These are phyloP conservation scores for Cochlearia excelsa DNA, from an alignment of 345 rosid species.

Conservation along the genomic window DNA sequence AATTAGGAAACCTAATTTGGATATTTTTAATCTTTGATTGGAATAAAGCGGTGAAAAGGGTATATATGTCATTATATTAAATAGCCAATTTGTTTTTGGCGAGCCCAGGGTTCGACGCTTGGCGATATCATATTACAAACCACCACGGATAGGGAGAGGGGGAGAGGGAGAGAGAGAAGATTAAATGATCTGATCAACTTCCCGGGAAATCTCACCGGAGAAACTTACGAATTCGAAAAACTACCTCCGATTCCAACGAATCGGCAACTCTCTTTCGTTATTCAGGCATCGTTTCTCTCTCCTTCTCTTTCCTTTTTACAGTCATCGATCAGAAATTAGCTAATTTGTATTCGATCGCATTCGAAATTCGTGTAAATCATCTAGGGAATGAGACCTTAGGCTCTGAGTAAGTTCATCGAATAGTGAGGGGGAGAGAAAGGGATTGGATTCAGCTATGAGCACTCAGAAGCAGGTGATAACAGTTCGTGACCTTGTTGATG, in stretches of 20 bases:
- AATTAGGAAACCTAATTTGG: slow-evolving; percentile 12
- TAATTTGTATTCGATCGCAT: neutral
- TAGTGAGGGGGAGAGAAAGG: neutral
- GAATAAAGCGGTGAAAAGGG: slow-evolving; percentile 25
- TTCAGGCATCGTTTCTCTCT: neutral
- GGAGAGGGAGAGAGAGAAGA: neutral
- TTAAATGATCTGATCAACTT: slow-evolving; percentile 10
- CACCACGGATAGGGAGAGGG: neutral
- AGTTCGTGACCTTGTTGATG: slow-evolving; percentile 79
- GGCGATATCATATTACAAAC: slow-evolving; percentile 14
- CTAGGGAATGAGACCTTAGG: slow-evolving; percentile 10
- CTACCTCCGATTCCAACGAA: slow-evolving; percentile 12
- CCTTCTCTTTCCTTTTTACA: no score
- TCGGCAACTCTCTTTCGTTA: neutral
- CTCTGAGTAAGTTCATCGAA: slow-evolving; percentile 1
- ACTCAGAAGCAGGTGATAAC: slow-evolving; percentile 58
- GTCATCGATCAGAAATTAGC: no score
- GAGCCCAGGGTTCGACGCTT: slow-evolving; percentile 32
- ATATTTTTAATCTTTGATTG: neutral
- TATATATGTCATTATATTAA: slow-evolving; percentile 9
- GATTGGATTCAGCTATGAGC: slow-evolving; percentile 43
- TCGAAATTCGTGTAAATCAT: slow-evolving; percentile 9
- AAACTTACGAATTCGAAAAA: slow-evolving; percentile 11
- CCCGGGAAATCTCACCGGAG: slow-evolving; percentile 32
- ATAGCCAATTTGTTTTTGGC: neutral